These are phyloP conservation scores for Mucuna pruriens DNA, from an alignment of 306 rosid genomes.

Conservation along the genomic window DNA sequence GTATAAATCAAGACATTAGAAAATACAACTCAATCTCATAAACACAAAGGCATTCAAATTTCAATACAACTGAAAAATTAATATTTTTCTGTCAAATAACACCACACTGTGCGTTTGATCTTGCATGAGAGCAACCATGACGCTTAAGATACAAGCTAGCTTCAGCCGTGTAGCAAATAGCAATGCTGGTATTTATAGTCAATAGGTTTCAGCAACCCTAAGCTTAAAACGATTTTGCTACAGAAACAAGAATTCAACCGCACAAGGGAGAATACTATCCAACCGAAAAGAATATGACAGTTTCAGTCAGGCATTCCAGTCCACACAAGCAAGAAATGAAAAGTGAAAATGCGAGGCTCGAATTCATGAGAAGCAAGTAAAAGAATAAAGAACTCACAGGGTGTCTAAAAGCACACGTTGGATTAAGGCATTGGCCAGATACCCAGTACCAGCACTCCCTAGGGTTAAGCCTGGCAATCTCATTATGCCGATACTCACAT, in stretches of 20 bases:
- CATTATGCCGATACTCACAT: conserved; percentile 89
- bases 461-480: conserved; percentile 86
- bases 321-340: not conserved
- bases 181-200: not conserved
- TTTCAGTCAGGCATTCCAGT: conserved; percentile 1
- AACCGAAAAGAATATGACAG: not conserved
- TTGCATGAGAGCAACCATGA: conserved; percentile 11
- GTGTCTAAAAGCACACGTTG: conserved; percentile 85
- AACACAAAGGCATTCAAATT: not conserved
- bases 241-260: not conserved
- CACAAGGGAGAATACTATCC: not conserved
- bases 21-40: not conserved
- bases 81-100: not conserved
- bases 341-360: conserved; percentile 2
- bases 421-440: conserved; percentile 74
- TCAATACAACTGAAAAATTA: not conserved
- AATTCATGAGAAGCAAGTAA: not conserved
- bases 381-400: conserved; percentile 64
- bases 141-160: conserved; percentile 4
- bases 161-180: not conserved
- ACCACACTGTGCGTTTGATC: not conserved
- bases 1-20: not conserved
- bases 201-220: conserved; percentile 28
- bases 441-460: conserved; percentile 96
- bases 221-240: not conserved